Evolutionary conservation across 164 flowering plant genomes (phyloP).

Genomic region (Chloranthus sessilifolius): DNA sequence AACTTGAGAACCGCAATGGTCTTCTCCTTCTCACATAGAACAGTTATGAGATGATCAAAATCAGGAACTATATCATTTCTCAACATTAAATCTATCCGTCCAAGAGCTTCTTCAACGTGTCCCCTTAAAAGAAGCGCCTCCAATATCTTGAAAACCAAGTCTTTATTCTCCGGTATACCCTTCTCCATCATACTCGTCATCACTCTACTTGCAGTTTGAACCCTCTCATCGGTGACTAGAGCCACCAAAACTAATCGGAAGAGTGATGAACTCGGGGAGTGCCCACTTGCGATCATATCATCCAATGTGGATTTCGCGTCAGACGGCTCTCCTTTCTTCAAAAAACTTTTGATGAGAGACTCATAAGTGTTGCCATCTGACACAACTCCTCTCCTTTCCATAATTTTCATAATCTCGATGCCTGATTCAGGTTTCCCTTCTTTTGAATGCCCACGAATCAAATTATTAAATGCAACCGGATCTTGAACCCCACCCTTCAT

Average conservation of each 20-base stretch:
- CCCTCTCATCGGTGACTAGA: slow-evolving; percentile 66
- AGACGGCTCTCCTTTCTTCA: slow-evolving; percentile 76
- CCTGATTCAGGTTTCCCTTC: slow-evolving; percentile 71
- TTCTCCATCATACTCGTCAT: slow-evolving; percentile 90
- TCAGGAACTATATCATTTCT: slow-evolving; percentile 44
- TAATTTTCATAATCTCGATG: slow-evolving; percentile 66
- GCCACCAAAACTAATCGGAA: slow-evolving; percentile 65
- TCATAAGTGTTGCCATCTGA: slow-evolving; percentile 45
- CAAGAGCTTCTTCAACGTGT: slow-evolving; percentile 95
- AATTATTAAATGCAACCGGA: slow-evolving; percentile 59
- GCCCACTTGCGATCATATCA: slow-evolving; percentile 70
- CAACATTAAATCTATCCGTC: slow-evolving; percentile 64
- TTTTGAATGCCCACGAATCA: slow-evolving; percentile 72
- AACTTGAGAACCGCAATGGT: slow-evolving; percentile 80
- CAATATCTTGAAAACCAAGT: slow-evolving; percentile 74
- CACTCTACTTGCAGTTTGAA: slow-evolving; percentile 88
- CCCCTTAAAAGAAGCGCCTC: slow-evolving; percentile 92
- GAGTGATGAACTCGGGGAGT: slow-evolving; percentile 53
- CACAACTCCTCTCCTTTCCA: slow-evolving; percentile 58
- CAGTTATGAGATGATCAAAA: slow-evolving; percentile 53
- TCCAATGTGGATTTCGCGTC: slow-evolving; percentile 77
- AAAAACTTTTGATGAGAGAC: slow-evolving; percentile 53
- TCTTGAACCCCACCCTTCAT: slow-evolving; percentile 81
- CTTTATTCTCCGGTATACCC: slow-evolving; percentile 80
- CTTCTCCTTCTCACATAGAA: slow-evolving; percentile 70